Conservation (phyloP, 306 rosid genomes). For the Quercus agrifolia region DNA sequence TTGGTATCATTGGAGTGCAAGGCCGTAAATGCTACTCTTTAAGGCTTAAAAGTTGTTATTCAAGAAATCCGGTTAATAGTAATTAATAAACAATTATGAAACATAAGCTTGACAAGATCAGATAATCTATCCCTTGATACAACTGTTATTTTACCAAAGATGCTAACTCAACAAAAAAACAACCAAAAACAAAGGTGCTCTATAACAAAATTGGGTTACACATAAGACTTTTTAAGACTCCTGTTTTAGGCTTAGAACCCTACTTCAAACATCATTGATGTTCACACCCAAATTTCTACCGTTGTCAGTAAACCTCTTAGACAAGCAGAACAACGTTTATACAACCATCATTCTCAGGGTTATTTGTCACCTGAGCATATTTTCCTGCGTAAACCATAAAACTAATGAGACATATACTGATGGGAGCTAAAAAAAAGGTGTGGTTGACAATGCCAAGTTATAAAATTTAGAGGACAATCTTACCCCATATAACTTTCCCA, state of each 20-base stretch:
- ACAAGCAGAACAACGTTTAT: conserved; percentile 85
- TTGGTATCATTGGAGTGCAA: neutral
- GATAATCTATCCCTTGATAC: neutral
- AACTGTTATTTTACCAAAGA: neutral
- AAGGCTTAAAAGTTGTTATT: neutral
- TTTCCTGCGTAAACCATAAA: conserved; percentile 51
- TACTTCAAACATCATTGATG: neutral
- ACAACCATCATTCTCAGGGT: conserved; percentile 93
- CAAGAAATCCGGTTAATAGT: neutral
- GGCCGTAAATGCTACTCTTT: no score
- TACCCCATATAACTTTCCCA: conserved; percentile 97
- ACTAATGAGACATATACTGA: neutral
- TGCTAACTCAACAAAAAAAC: neutral
- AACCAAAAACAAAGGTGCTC: neutral
- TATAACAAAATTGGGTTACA: neutral
- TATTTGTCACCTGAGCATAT: conserved; percentile 91
- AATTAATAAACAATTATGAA: neutral
- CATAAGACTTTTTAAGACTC: neutral
- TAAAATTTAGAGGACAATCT: conserved; percentile 14
- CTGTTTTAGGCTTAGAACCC: neutral
- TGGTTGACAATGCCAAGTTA: neutral
- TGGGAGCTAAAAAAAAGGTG: neutral
- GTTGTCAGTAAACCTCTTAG: neutral
- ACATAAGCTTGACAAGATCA: neutral
- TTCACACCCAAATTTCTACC: neutral